Evolutionary conservation across 2,329 filamentous ascomycete genomes (phyloP).

Genomic region (Epichloe glyceriae): DNA sequence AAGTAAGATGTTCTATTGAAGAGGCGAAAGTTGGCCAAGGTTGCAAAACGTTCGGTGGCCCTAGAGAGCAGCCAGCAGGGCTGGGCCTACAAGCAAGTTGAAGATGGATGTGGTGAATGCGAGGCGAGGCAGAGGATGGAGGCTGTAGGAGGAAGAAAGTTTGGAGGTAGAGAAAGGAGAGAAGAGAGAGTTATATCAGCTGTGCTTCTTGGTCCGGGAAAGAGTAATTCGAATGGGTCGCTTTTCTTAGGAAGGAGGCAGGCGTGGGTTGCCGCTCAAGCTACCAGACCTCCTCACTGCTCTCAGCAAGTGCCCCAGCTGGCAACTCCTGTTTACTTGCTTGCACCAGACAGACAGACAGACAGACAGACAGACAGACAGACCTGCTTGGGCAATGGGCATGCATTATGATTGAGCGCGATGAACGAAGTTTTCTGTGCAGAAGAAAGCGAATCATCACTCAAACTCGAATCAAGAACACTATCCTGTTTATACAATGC

Average conservation of each 20-base stretch:
- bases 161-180: not conserved
- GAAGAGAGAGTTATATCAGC: not conserved
- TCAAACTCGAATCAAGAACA: no score
- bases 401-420: no score
- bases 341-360: not conserved
- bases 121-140: slow-evolving; percentile 6
- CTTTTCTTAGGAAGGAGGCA: not conserved
- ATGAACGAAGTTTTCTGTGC: no score
- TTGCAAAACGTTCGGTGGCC: not conserved
- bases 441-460: no score
- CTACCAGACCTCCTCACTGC: not conserved
- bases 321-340: not conserved
- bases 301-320: not conserved
- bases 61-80: not conserved
- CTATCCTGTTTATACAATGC: no score
- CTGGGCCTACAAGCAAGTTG: not conserved
- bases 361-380: not conserved
- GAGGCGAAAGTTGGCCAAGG: not conserved
- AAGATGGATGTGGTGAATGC: slow-evolving; percentile 1
- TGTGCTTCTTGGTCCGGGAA: not conserved
- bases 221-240: not conserved
- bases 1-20: not conserved
- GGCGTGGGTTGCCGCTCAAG: not conserved
- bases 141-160: not conserved
- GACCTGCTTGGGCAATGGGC: no score